Evolutionary conservation across 257 asterid genomes (phyloP), one percentile per base, ranked within the genome.

Genomic region (Nicotiana tabacum): DNA sequence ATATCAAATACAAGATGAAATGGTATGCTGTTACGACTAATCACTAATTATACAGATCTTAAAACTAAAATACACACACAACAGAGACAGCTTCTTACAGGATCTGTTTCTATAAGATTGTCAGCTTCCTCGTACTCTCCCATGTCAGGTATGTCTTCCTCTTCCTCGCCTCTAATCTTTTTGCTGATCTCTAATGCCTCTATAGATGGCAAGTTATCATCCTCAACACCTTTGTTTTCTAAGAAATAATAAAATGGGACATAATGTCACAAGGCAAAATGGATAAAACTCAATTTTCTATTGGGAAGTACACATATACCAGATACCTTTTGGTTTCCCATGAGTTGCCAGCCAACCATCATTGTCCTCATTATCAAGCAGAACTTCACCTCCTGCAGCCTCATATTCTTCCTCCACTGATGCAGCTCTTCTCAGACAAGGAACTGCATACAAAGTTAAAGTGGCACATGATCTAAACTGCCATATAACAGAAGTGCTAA

Each of bases 311-410:
- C 16, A 46, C 43, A 72, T 32, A 70, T 43, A 80, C 3, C 9
- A 56, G n/a, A 77, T 32, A 89, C 99, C 97, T 84, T 86, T 94
- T 69, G 99, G 99, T 83, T 86, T 88, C 77, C 99, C 99, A 81
- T 96, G 99, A 83, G 99, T 96, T 81, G 99, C 98, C 83, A 96
- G 88, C 98, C 98, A 96, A 77, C 99, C 99, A 87, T 96, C 98
- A 77, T 90, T 81, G 77, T 94, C 99, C 82, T 96, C 99, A 4
- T 93, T 83, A 83, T 94, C 98, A 84, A 96, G 90, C 81, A 96
- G 88, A 79, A 94, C 91, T 89, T 96, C 99, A 87, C 98, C 99
- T 76, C 98, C 98, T 64, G 97, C 96, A 83, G 97, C 99, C 83
- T 94, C 99, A 82, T 96, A 94, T 83, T 96, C 99, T 89, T 96